Base-by-base conservation (phyloP, 176 grass and related monocot species). In the Musa acuminata region DNA sequence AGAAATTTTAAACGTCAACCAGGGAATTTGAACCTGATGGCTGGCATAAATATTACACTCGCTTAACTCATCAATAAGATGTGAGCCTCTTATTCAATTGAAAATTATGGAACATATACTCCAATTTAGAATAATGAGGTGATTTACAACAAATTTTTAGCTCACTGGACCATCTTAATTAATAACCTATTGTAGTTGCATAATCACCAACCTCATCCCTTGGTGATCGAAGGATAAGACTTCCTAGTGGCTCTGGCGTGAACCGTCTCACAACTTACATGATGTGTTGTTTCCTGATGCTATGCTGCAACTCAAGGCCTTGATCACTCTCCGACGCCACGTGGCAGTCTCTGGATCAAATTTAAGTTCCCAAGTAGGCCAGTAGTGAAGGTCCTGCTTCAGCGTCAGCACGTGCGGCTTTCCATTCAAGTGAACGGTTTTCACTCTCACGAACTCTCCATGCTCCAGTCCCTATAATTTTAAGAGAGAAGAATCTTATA, bases 301-400 rank as follows among this genome's bases (percentile, higher is more conserved):
- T 14, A 16, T 53, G 21, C 52, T 73, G 73, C 78, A 70, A 78
- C 91, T 75, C 84, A 99, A 81, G 8, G 83, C 83, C 75, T 99
- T 99, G 69, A 99, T 99, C 70, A 62, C 88, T 79, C 80, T 91
- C 82, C 96, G 72, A 17, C 85, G 71, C 96, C 96, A 99, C 60
- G 84, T 91, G 51, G 91, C 88, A 20, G 78, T 91, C 71, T 91
- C 96, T 52, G 86, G 91, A 76, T 99, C 86, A 72, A 99, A 99
- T 59, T 65, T 89, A 72, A 99, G 91, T 49, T 99, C 91, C 96
- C 96, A 99, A 2, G 91, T 91, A 2, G 96, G 96, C 96, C 96
- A 99, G 77, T 99, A 99, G 81, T 91, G 96, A 88, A 99, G 84
- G 71, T 99, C 86, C 83, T 99, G 95, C 76, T 99, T 99, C 75